These are phyloP conservation scores for Sicyos baderoa DNA, from an alignment of 306 rosid genomes.

Conservation along the genomic window DNA sequence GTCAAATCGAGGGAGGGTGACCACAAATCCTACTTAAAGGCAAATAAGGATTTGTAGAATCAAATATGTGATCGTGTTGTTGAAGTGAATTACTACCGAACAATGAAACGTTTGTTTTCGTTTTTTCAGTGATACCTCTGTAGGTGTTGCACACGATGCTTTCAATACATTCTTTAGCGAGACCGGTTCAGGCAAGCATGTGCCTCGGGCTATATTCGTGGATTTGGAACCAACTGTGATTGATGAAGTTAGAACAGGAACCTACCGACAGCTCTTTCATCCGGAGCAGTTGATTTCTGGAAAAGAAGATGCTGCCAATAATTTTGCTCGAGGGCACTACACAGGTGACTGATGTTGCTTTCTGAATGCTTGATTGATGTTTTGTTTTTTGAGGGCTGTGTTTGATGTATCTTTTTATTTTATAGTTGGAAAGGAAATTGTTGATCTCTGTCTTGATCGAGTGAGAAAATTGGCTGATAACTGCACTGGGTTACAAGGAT, in stretches of 20 bases:
- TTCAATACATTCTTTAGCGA: constrained; percentile 97
- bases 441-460: constrained; percentile 93
- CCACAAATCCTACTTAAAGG: too few relatives aligned
- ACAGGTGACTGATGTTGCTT: constrained; percentile 35
- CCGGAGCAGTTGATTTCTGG: constrained; percentile 97
- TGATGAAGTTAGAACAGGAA: constrained; percentile 76
- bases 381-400: background rate
- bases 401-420: background rate
- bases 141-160: constrained; percentile 80
- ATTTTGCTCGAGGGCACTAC: constrained; percentile 92
- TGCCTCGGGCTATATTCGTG: constrained; percentile 84
- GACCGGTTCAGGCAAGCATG: constrained; percentile 91
- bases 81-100: too few relatives aligned
- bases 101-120: constrained; percentile 6
- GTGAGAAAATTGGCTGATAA: constrained; percentile 88
- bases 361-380: background rate
- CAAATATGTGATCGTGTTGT: too few relatives aligned
- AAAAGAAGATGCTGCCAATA: constrained; percentile 96
- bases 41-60: too few relatives aligned
- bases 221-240: constrained; percentile 97
- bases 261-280: constrained; percentile 87
- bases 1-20: too few relatives aligned
- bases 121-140: constrained; percentile 44
- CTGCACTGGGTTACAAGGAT: constrained; percentile 95
- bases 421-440: constrained; percentile 81